Evolutionary conservation across 2,329 filamentous ascomycete species (phyloP), one percentile per base, ranked within the genome.

Genomic region (Botrytis deweyae): DNA sequence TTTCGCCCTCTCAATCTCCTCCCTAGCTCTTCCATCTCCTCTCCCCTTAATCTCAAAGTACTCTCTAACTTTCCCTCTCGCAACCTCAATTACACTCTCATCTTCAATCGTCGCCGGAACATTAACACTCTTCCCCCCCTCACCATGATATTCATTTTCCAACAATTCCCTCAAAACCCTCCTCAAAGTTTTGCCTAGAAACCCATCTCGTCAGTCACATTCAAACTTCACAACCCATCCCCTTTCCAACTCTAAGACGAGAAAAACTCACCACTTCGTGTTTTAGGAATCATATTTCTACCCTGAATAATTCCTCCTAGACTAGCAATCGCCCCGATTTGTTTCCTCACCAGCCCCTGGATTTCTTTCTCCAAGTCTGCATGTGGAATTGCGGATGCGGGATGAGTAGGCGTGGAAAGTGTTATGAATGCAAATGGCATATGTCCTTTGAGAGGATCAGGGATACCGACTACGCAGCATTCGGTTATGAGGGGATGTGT

Each of bases 41-140:
- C 74, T 73, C 8, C 80, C 79, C 73, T 77, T 79, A 70, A 85
- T 81, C 79, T 85, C 83, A 81, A 97, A 97, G 83, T 97, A 98
- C 83, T 92, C 90, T 79, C 85, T 87, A 3, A 97, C 88, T 82
- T 90, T 92, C 58, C 79, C 84, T 82, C 90, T 89, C 64, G 94
- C 94, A 72, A 93, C 89, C 33, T 91, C 89, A 12, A 98, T 89
- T 14, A 92, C 93, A 42, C 88, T 86, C 1, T 84, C 84, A 83
- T 98, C 95, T 83, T 97, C 95, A 65, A 98, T 92, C 5, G 94
- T 97, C 40, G 92, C 92, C 14, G 95, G 95, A 64, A 95, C 89
- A 75, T 86, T 86, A 1, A 97, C 91, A 81, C 90, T 91, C 55
- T 80, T 84, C 82, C 90, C 89, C 61, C 93, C 94, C 69, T 93